Percentiles rank a stretch among this genome's conserved stretches.
Evolutionary conservation across 805 yeast genomes (phyloP).

Genomic region (Wickerhamomyces xylosicus): DNA sequence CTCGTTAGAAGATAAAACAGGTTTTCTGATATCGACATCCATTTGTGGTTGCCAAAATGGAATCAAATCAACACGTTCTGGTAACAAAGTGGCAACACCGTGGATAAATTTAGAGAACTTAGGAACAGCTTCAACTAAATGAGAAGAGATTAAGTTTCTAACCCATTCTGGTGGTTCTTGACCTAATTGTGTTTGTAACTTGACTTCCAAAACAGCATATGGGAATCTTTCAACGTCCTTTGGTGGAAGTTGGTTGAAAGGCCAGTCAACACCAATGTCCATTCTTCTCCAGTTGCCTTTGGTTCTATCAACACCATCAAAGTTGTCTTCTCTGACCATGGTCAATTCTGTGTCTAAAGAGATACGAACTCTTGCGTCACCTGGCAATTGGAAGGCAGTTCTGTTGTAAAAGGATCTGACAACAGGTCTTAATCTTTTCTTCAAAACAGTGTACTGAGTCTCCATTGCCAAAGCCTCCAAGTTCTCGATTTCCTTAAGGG

Average conservation of each 20-base stretch:
- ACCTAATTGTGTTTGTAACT: constrained; percentile 93
- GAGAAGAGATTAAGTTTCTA: constrained; percentile 80
- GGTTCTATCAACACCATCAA: constrained; percentile 87
- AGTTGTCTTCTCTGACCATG: constrained; percentile 97
- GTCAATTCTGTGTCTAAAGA: constrained; percentile 93
- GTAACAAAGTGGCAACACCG: constrained; percentile 87
- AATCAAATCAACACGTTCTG: constrained; percentile 71
- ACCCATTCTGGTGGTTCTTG: constrained; percentile 99
- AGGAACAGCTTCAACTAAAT: constrained; percentile 95
- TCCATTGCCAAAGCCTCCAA: constrained; percentile 89
- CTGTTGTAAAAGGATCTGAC: constrained; percentile 94
- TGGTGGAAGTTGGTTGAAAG: constrained; percentile 78
- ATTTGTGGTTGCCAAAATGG: constrained; percentile 99
- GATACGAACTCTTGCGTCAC: constrained; percentile 98
- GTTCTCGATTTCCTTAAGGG: constrained; percentile 78
- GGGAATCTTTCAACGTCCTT: constrained; percentile 89
- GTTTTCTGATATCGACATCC: constrained; percentile 91
- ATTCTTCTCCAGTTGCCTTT: constrained; percentile 94
- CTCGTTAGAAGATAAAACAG: constrained; percentile 32
- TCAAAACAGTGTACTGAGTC: constrained; percentile 81
- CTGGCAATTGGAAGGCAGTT: constrained; percentile 98
- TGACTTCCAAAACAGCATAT: constrained; percentile 94
- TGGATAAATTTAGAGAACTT: constrained; percentile 96
- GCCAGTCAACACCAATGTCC: constrained; percentile 97
- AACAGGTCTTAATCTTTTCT: constrained; percentile 82